Conservation (phyloP, 73 alveolate species). For the Tetrahymena borealis region DNA sequence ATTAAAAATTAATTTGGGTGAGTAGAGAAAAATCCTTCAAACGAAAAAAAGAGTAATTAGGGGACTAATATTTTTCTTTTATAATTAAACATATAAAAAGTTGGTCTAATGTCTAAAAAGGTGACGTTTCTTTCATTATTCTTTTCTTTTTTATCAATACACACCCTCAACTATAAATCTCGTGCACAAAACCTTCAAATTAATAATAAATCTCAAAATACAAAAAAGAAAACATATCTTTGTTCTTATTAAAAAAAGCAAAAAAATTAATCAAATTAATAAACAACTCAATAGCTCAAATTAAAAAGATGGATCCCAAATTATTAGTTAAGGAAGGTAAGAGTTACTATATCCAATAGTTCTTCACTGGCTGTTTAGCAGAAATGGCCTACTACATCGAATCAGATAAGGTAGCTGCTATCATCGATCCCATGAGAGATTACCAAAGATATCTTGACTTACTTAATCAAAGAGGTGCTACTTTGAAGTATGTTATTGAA, state of each 20-base stretch:
- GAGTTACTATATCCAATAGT: slow-evolving; percentile 23
- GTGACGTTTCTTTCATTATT: background rate
- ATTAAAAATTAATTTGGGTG: background rate
- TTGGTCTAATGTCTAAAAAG: background rate
- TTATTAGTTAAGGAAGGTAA: background rate
- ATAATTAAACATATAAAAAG: background rate
- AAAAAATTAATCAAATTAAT: no score
- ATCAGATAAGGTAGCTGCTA: slow-evolving; percentile 33
- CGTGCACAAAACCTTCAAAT: background rate
- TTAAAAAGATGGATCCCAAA: background rate
- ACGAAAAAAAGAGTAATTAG: background rate
- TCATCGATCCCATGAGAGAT: slow-evolving; percentile 40
- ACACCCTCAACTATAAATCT: background rate
- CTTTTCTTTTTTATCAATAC: background rate
- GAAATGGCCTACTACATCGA: slow-evolving; percentile 35
- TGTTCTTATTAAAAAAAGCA: background rate
- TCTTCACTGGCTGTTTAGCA: slow-evolving; percentile 21
- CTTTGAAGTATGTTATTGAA: slow-evolving; percentile 29
- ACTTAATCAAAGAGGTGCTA: slow-evolving; percentile 37
- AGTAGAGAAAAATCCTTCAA: background rate
- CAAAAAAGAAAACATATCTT: background rate
- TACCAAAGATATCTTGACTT: background rate
- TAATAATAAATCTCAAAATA: background rate
- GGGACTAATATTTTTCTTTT: background rate
- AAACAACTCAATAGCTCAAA: background rate